Evolutionary conservation across 495 filamentous ascomycete species (phyloP).

Genomic region (Beverwykella pulmonaria): DNA sequence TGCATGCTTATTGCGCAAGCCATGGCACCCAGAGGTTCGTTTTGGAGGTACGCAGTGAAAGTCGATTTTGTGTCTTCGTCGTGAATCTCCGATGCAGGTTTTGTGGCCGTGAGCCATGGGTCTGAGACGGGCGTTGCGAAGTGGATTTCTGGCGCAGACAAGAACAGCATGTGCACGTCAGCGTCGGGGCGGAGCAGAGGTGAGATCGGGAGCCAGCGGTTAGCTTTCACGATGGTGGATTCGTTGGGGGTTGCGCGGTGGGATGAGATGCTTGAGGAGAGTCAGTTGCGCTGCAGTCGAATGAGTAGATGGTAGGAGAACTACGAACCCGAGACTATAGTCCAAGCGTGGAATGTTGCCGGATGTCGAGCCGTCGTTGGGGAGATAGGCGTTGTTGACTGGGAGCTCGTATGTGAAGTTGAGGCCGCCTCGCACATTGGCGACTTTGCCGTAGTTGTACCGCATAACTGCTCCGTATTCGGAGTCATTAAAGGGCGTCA

Average conservation of each 20-base stretch:
- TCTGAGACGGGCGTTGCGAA: constrained; percentile 14
- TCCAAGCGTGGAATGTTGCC: neutral
- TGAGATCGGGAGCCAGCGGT: constrained; percentile 13
- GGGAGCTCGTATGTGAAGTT: constrained; percentile 12
- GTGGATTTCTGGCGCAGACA: constrained; percentile 10
- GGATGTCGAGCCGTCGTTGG: neutral
- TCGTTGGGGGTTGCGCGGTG: neutral
- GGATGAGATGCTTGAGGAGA: neutral
- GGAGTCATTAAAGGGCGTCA: neutral
- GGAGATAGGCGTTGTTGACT: neutral
- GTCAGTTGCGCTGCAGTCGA: neutral
- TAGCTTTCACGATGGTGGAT: neutral
- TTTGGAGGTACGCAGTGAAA: neutral
- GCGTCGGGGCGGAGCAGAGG: constrained; percentile 7
- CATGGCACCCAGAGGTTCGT: constrained; percentile 5
- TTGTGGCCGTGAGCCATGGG: constrained; percentile 13
- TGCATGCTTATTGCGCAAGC: constrained; percentile 22
- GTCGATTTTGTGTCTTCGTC: neutral
- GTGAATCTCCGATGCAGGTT: neutral
- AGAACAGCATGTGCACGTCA: constrained; percentile 10
- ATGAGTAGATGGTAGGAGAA: neutral
- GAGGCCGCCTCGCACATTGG: neutral
- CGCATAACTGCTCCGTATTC: neutral
- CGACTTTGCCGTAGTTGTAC: neutral
- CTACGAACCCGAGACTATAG: neutral